phyloP scores from a whole-genome alignment of 768 basidiomycete species.

The Tulasnella calospora region DNA sequence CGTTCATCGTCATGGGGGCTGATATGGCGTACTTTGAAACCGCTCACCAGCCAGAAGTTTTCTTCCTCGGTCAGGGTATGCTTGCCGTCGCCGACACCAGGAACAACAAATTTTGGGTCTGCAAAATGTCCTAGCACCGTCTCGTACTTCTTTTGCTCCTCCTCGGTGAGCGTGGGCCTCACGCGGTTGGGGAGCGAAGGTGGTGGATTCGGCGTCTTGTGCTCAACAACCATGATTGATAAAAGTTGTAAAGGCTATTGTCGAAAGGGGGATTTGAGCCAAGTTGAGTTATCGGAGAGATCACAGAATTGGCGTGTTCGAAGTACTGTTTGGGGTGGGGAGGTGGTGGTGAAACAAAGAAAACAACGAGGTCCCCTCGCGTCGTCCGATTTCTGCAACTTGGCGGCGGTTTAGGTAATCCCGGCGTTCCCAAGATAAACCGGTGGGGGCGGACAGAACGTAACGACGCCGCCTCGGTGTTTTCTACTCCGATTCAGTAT shows the following conservation, averaged over 20 bases:
- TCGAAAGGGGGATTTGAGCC: background rate
- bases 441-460: background rate
- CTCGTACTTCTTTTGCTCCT: conserved; percentile 49
- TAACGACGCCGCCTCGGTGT: background rate
- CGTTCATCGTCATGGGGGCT: background rate
- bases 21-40: background rate
- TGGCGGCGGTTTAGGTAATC: conserved; percentile 7
- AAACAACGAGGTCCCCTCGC: background rate
- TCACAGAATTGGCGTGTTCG: background rate
- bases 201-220: conserved; percentile 13
- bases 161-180: conserved; percentile 26
- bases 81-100: conserved; percentile 41
- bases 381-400: background rate
- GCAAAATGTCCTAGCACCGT: conserved; percentile 59
- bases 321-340: background rate
- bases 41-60: conserved; percentile 67
- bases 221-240: conserved; percentile 1
- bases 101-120: conserved; percentile 48
- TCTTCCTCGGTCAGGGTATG: conserved; percentile 57
- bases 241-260: background rate
- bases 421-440: background rate
- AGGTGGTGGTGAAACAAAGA: background rate
- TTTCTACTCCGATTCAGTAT: background rate
- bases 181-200: background rate
- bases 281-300: background rate